Conservation (phyloP, 2,329 filamentous ascomycete species). For the Xylariomycetidae sp. region DNA sequence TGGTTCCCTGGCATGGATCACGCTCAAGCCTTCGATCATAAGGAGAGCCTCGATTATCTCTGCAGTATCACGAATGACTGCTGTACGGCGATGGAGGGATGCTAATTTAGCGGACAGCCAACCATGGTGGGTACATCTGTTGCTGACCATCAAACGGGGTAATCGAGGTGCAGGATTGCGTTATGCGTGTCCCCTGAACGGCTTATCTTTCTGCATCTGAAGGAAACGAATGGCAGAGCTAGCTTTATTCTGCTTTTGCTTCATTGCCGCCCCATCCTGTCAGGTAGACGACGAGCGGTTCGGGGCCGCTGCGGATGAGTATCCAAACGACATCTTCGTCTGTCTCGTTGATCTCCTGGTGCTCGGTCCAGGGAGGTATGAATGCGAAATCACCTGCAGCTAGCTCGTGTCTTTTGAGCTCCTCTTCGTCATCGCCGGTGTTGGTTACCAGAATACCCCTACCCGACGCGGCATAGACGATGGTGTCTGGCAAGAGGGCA, state of each 20-base stretch:
- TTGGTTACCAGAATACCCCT: constrained; percentile 56
- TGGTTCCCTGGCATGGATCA: constrained; percentile 61
- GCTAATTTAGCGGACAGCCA: no score
- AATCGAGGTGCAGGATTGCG: constrained; percentile 5
- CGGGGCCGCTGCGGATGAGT: constrained; percentile 56
- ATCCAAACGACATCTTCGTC: constrained; percentile 59
- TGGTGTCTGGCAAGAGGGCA: no score
- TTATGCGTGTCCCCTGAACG: constrained; percentile 1
- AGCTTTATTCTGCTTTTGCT: constrained; percentile 24
- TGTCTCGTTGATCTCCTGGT: constrained; percentile 64
- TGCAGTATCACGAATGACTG: constrained; percentile 25
- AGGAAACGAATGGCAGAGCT: constrained; percentile 2
- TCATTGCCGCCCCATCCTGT: constrained; percentile 56
- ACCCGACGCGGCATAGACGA: constrained; percentile 62
- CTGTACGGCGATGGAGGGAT: no score
- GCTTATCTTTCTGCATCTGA: constrained; percentile 8
- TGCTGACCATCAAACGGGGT: constrained; percentile 3
- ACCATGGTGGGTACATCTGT: no score
- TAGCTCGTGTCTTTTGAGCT: constrained; percentile 51
- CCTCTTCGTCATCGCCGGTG: constrained; percentile 42
- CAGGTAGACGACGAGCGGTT: constrained; percentile 58
- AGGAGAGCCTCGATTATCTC: constrained; percentile 18
- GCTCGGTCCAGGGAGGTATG: constrained; percentile 65
- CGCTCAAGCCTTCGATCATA: constrained; percentile 53
- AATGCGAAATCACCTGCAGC: constrained; percentile 64